phyloP scores from a whole-genome alignment of 306 rosid species.

The Gastrolobium villosum region DNA sequence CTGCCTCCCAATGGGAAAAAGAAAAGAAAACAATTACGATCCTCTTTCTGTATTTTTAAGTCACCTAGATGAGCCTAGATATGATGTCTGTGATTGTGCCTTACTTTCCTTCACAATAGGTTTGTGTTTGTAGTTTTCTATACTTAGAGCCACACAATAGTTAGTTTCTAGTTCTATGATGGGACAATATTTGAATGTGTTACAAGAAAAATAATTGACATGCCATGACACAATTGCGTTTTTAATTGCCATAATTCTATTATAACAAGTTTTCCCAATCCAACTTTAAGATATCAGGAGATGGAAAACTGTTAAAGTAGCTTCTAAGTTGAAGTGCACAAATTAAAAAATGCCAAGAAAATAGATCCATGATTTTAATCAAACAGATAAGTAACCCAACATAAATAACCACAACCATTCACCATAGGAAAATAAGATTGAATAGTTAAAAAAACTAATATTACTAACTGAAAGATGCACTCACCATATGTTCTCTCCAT shows the following conservation, averaged over 20 bases:
- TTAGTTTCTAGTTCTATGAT: slow-evolving; percentile 43
- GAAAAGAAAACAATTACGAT: neutral
- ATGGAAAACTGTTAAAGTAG: slow-evolving; percentile 8
- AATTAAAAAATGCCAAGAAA: slow-evolving; percentile 34
- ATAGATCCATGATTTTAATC: slow-evolving; percentile 3
- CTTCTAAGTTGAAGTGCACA: slow-evolving; percentile 31
- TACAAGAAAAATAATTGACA: neutral
- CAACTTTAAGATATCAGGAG: slow-evolving; percentile 31
- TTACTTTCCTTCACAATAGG: slow-evolving; percentile 24
- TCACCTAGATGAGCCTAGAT: neutral
- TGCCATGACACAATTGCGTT: neutral
- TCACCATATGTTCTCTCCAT: slow-evolving; percentile 75
- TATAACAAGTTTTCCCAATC: too few relatives aligned
- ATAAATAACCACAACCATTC: slow-evolving; percentile 42
- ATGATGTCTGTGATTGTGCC: slow-evolving; percentile 16
- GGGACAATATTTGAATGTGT: slow-evolving; percentile 14
- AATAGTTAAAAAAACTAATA: slow-evolving; percentile 31
- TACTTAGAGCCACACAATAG: slow-evolving; percentile 12
- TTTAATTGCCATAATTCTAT: too few relatives aligned
- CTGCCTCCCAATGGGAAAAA: slow-evolving; percentile 11
- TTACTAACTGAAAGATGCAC: slow-evolving; percentile 43
- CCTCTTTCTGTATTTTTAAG: neutral
- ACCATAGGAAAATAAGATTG: slow-evolving; percentile 27
- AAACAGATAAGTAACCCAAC: slow-evolving; percentile 34
- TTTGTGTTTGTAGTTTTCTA: neutral